phyloP scores from a whole-genome alignment of 1,139 yeast species.

The Candida glucosophila region DNA sequence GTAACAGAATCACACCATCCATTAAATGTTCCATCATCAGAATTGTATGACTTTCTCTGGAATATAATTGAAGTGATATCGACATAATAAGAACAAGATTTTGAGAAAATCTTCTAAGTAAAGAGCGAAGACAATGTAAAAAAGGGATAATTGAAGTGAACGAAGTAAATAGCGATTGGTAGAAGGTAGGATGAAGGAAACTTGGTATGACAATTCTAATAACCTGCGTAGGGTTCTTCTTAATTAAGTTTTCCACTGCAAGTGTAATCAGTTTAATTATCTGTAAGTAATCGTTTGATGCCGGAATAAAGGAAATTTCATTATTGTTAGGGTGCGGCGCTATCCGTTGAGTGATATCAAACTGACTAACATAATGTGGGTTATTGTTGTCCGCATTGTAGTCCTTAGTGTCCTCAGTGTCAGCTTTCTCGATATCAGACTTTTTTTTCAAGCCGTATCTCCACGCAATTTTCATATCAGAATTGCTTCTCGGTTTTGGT shows the following conservation, averaged over 20 bases:
- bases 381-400: conserved; percentile 17
- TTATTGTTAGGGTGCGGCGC: conserved; percentile 56
- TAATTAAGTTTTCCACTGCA: conserved; percentile 27
- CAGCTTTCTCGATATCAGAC: conserved; percentile 11
- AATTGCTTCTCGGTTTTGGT: conserved; percentile 16
- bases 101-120: conserved; percentile 39
- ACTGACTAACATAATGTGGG: conserved; percentile 57
- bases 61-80: conserved; percentile 59
- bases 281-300: conserved; percentile 14
- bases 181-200: conserved; percentile 70
- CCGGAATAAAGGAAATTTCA: conserved; percentile 52
- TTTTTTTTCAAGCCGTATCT: conserved; percentile 59
- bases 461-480: conserved; percentile 80
- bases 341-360: conserved; percentile 65
- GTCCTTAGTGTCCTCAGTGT: no score
- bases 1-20: conserved; percentile 68
- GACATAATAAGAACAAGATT: conserved; percentile 45
- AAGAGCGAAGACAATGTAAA: conserved; percentile 48
- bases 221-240: conserved; percentile 28
- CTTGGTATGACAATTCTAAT: conserved; percentile 69
- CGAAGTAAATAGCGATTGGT: conserved; percentile 44
- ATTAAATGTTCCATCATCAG: conserved; percentile 49
- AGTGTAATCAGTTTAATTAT: conserved; percentile 33
- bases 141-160: conserved; percentile 52
- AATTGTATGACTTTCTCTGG: conserved; percentile 43